Conservation (phyloP, 2,329 filamentous ascomycete species). For the Cordyceps fumosorosea region DNA sequence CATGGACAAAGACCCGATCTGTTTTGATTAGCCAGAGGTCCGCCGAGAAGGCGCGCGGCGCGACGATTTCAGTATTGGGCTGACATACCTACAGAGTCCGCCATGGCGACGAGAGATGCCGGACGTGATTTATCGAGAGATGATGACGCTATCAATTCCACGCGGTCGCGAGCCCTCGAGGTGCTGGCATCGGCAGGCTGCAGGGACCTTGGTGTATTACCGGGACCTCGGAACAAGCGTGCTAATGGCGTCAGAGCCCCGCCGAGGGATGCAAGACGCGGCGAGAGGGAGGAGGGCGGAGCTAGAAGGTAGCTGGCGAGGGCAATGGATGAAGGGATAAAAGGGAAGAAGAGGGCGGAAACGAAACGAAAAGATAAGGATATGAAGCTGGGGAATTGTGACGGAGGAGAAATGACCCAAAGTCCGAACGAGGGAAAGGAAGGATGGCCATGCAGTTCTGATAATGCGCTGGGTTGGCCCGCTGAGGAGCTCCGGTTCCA, state of each 20-base stretch:
- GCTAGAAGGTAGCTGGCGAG: neutral
- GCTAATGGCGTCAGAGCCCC: slow-evolving; percentile 15
- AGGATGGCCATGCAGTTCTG: neutral
- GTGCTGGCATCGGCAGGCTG: neutral
- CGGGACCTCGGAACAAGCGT: slow-evolving; percentile 14
- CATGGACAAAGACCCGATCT: slow-evolving; percentile 99
- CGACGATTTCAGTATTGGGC: neutral
- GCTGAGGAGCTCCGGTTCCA: slow-evolving; percentile 1
- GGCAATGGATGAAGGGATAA: neutral
- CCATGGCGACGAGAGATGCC: slow-evolving; percentile 22
- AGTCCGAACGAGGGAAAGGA: neutral
- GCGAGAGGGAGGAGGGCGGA: neutral
- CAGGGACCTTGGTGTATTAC: neutral
- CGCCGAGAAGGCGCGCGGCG: neutral
- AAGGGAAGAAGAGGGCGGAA: neutral
- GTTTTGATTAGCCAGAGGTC: slow-evolving; percentile 2
- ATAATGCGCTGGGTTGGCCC: neutral
- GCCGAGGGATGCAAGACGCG: slow-evolving; percentile 3
- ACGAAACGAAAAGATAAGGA: neutral
- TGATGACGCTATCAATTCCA: slow-evolving; percentile 8
- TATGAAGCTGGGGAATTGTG: neutral
- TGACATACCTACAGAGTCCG: slow-evolving; percentile 31
- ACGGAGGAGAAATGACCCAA: neutral
- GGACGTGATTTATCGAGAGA: neutral
- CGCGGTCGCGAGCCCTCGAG: neutral